These are phyloP conservation scores for Coprinopsis strossmayeri DNA, from an alignment of 768 basidiomycete species.

Conservation along the genomic window DNA sequence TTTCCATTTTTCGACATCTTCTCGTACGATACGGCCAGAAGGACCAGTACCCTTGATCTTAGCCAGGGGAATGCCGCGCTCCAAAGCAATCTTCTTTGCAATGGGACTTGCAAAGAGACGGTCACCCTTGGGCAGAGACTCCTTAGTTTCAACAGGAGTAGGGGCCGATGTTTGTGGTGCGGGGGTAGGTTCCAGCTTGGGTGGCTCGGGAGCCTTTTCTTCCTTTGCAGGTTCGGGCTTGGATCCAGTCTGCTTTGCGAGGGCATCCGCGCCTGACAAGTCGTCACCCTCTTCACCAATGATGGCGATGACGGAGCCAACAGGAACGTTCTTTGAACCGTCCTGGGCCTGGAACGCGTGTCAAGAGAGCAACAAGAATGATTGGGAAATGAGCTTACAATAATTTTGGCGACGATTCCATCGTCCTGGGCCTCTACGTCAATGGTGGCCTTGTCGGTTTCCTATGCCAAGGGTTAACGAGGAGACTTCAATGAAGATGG, in stretches of 20 bases:
- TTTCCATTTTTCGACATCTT: conserved; percentile 91
- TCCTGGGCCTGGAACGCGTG: conserved; percentile 51
- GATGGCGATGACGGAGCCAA: conserved; percentile 88
- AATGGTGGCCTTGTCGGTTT: conserved; percentile 99
- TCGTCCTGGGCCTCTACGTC: conserved; percentile 99
- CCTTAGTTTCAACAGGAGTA: conserved; percentile 36
- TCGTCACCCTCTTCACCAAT: conserved; percentile 95
- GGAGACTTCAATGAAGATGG: conserved; percentile 4
- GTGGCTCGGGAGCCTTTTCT: conserved; percentile 31
- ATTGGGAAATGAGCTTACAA: conserved; percentile 56
- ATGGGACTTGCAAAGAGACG: conserved; percentile 93
- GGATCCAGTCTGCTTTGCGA: conserved; percentile 58
- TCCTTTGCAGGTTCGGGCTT: conserved; percentile 23
- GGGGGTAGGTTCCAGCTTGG: conserved; percentile 27
- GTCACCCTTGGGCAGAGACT: conserved; percentile 59
- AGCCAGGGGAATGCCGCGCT: conserved; percentile 84
- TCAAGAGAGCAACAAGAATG: background rate
- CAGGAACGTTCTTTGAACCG: conserved; percentile 81
- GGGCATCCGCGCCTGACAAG: conserved; percentile 68
- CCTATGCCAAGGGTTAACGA: conserved; percentile 40
- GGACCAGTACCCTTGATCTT: conserved; percentile 94
- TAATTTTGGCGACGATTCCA: conserved; percentile 93
- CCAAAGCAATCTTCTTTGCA: conserved; percentile 95
- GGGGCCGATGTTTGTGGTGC: conserved; percentile 21
- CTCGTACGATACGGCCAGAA: conserved; percentile 87